A percentile compares a stretch with the other conserved stretches of the same genome.
Evolutionary conservation across 2,329 filamentous ascomycete species (phyloP).

Genomic region (Trichoderma semiorbis): DNA sequence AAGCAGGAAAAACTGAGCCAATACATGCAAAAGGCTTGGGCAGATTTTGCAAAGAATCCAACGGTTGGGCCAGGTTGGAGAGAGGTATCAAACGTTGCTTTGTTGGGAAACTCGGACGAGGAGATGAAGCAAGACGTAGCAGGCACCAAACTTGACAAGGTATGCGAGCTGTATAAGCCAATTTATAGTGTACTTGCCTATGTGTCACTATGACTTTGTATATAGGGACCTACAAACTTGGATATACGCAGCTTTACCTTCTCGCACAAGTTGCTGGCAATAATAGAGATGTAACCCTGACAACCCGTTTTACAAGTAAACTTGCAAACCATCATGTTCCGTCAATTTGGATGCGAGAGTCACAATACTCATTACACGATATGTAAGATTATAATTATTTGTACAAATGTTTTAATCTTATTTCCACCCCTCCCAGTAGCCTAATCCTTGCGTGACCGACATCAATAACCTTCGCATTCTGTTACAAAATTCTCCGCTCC

Average conservation of each 20-base stretch:
- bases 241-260: background rate
- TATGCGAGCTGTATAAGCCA: background rate
- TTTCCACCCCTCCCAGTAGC: no score
- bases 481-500: background rate
- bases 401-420: no score
- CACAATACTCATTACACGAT: no score
- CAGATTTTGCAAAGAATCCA: background rate
- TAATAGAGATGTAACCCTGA: no score
- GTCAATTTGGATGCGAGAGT: no score
- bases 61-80: background rate
- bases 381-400: no score
- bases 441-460: no score
- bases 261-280: no score
- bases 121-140: background rate
- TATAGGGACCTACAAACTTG: background rate
- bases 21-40: background rate
- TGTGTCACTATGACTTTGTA: background rate
- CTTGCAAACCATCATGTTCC: no score
- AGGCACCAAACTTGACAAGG: background rate
- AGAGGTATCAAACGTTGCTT: background rate
- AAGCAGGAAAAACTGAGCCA: background rate
- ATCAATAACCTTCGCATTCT: no score
- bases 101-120: background rate
- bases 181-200: background rate
- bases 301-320: no score